Conservation (phyloP, 2,329 filamentous ascomycete species). For the Nakataea oryzae region DNA sequence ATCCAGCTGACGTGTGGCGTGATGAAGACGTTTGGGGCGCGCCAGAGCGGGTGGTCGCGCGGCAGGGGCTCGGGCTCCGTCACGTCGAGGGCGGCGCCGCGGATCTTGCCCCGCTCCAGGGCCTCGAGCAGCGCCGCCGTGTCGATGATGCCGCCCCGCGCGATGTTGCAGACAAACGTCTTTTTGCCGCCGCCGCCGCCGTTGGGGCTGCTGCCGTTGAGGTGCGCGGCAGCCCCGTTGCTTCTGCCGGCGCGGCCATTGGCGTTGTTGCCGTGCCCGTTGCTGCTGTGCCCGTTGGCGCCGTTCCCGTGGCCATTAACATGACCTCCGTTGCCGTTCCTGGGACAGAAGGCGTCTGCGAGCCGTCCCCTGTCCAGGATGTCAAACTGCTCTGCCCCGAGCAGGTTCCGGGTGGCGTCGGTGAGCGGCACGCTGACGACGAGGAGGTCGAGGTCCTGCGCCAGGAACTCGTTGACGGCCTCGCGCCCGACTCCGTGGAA, state of each 20-base stretch:
- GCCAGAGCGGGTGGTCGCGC: conserved; percentile 57
- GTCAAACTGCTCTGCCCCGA: conserved; percentile 39
- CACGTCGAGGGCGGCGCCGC: conserved; percentile 66
- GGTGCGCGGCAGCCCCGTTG: background rate
- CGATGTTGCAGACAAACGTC: conserved; percentile 62
- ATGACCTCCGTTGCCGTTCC: background rate
- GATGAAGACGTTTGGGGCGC: conserved; percentile 56
- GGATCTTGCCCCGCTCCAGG: conserved; percentile 31
- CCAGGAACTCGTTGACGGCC: conserved; percentile 38
- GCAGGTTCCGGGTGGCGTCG: conserved; percentile 31
- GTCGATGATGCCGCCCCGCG: conserved; percentile 43
- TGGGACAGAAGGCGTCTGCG: background rate
- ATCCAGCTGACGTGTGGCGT: conserved; percentile 37
- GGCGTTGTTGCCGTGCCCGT: background rate
- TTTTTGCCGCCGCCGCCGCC: background rate
- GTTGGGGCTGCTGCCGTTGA: background rate
- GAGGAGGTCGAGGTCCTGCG: conserved; percentile 39
- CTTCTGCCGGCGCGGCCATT: background rate
- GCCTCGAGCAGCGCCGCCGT: conserved; percentile 51
- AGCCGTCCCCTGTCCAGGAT: conserved; percentile 25
- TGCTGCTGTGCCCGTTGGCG: background rate
- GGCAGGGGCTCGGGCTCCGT: conserved; percentile 72
- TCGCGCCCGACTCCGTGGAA: conserved; percentile 32
- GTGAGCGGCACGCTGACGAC: conserved; percentile 43
- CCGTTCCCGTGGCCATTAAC: background rate